Percentiles rank a stretch among this genome's conserved stretches.
phyloP scores from a whole-genome alignment of 768 basidiomycete genomes.

The Leccinum variicolor region DNA sequence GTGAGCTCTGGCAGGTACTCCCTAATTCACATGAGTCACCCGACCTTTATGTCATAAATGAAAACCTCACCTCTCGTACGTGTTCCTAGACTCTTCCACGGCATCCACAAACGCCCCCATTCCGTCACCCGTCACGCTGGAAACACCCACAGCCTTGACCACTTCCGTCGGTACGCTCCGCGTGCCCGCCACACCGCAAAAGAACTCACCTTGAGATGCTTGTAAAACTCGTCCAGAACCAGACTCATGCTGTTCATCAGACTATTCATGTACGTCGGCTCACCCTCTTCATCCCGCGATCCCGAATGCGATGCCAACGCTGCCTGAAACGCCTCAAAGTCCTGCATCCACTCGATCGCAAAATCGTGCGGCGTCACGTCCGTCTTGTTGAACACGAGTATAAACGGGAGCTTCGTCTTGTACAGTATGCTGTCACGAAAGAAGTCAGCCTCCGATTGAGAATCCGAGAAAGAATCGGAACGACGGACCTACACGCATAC shows the following conservation, averaged over 20 bases:
- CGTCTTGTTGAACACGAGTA: constrained; percentile 98
- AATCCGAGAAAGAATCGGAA: background rate
- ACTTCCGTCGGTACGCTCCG: background rate
- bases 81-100: constrained; percentile 80
- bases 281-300: constrained; percentile 74
- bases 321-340: constrained; percentile 93
- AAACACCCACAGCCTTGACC: constrained; percentile 90
- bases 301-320: constrained; percentile 74
- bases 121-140: constrained; percentile 93
- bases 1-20: constrained; percentile 91
- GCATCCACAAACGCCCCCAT: constrained; percentile 89
- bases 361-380: constrained; percentile 89
- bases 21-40: constrained; percentile 37
- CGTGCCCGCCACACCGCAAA: background rate
- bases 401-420: constrained; percentile 96
- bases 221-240: constrained; percentile 97
- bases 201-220: constrained; percentile 76
- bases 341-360: constrained; percentile 96
- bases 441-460: background rate
- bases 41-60: constrained; percentile 1
- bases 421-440: constrained; percentile 73
- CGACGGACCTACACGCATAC: constrained; percentile 85
- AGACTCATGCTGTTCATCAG: constrained; percentile 99
- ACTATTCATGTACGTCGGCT: constrained; percentile 97
- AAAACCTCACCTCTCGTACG: constrained; percentile 77